A percentile compares a stretch with the other conserved stretches of the same genome.
Evolutionary conservation across 805 yeast genomes (phyloP).

Genomic region (Candida oleophila): DNA sequence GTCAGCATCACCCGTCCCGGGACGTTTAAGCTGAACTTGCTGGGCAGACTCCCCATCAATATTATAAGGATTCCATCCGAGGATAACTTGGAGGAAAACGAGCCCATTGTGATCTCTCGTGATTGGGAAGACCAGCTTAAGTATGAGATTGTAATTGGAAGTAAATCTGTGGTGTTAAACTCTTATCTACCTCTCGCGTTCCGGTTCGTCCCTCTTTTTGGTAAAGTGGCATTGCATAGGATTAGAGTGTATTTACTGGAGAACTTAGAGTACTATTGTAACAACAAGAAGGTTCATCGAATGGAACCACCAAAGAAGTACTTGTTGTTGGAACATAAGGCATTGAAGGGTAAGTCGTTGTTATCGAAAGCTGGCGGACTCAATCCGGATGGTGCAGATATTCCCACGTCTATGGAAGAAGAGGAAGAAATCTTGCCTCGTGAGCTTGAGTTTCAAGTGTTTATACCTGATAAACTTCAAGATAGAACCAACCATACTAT

Average conservation of each 20-base stretch:
- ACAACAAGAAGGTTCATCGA: slow-evolving; percentile 82
- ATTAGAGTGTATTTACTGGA: slow-evolving; percentile 85
- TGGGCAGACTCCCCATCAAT: slow-evolving; percentile 60
- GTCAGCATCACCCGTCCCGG: slow-evolving; percentile 76
- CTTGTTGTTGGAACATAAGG: slow-evolving; percentile 76
- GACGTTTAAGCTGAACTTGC: slow-evolving; percentile 76
- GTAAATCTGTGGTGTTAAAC: slow-evolving; percentile 83
- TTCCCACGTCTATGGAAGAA: slow-evolving; percentile 32
- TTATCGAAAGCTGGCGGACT: slow-evolving; percentile 40
- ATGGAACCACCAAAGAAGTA: slow-evolving; percentile 87
- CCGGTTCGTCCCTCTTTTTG: slow-evolving; percentile 74
- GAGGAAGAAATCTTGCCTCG: slow-evolving; percentile 64
- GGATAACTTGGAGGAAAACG: slow-evolving; percentile 80
- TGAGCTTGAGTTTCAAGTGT: slow-evolving; percentile 85
- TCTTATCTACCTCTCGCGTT: slow-evolving; percentile 82
- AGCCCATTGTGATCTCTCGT: slow-evolving; percentile 85
- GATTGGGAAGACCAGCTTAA: slow-evolving; percentile 93
- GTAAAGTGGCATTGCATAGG: slow-evolving; percentile 83
- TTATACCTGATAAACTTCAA: slow-evolving; percentile 68
- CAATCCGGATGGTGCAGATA: slow-evolving; percentile 17
- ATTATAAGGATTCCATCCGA: slow-evolving; percentile 78
- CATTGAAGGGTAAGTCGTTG: slow-evolving; percentile 49
- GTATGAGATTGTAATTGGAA: slow-evolving; percentile 88
- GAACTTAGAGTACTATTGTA: slow-evolving; percentile 86
- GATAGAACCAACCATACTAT: slow-evolving; percentile 46